Percentiles rank a stretch among this genome's conserved stretches.
Conservation (phyloP, 2,329 filamentous ascomycete genomes). For the Hirsutella minnesotensis region DNA sequence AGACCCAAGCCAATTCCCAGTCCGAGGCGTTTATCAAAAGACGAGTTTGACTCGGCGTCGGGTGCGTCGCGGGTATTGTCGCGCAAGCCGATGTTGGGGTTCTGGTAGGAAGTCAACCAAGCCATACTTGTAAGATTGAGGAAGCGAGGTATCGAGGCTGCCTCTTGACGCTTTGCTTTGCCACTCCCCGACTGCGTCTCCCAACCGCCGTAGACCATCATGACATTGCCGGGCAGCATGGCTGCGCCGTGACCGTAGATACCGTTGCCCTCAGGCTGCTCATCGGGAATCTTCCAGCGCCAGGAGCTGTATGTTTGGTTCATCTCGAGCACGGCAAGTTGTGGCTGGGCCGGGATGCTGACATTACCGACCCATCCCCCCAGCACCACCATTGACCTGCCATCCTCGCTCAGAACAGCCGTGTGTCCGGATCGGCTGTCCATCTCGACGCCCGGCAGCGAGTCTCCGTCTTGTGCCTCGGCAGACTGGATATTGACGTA, state of each 20-base stretch:
- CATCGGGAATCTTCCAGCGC: conserved; percentile 54
- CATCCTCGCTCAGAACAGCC: conserved; percentile 68
- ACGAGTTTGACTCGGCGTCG: conserved; percentile 7
- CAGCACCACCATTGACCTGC: conserved; percentile 62
- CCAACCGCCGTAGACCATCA: conserved; percentile 56
- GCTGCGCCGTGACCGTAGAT: conserved; percentile 54
- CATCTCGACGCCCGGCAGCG: conserved; percentile 22
- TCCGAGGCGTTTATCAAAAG: conserved; percentile 28
- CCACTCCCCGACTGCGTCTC: conserved; percentile 26
- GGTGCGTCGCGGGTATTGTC: conserved; percentile 10
- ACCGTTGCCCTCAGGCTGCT: conserved; percentile 32
- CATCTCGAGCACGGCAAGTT: conserved; percentile 66
- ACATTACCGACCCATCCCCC: conserved; percentile 90
- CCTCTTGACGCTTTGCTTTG: conserved; percentile 21
- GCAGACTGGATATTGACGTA: conserved; percentile 50
- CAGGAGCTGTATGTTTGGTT: conserved; percentile 65
- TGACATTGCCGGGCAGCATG: conserved; percentile 53
- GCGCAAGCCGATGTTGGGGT: conserved; percentile 20
- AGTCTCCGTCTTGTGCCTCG: neutral
- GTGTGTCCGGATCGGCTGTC: conserved; percentile 86
- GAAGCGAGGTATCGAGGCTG: conserved; percentile 26
- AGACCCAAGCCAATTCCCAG: conserved; percentile 54
- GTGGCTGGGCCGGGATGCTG: conserved; percentile 63
- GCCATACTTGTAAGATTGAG: conserved; percentile 45
- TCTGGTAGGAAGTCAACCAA: conserved; percentile 39